A percentile compares a stretch with the other conserved stretches of the same genome.
Evolutionary conservation across 257 asterid genomes (phyloP).

Genomic region (Lavandula angustifolia): DNA sequence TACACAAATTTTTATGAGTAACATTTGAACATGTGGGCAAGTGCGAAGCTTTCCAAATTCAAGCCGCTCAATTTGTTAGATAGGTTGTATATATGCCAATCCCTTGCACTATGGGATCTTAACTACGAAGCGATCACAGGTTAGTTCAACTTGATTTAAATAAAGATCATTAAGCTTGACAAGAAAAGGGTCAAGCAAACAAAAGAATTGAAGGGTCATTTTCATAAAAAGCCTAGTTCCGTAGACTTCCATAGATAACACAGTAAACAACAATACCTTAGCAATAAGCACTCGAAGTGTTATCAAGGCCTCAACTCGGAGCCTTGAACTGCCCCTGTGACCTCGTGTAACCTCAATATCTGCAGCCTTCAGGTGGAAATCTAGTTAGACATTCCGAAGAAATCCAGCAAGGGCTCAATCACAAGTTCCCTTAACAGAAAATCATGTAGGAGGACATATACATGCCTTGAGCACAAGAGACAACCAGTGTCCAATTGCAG

Average conservation of each 20-base stretch:
- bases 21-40: neutral
- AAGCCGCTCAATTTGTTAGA: neutral
- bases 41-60: neutral
- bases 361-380: constrained; percentile 74
- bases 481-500: constrained; percentile 96
- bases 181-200: constrained; percentile 23
- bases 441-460: constrained; percentile 29
- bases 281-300: constrained; percentile 84
- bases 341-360: constrained; percentile 85
- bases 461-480: constrained; percentile 93
- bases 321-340: constrained; percentile 81
- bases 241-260: constrained; percentile 3
- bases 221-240: constrained; percentile 11
- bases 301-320: constrained; percentile 78
- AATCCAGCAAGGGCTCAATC: constrained; percentile 13
- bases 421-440: constrained; percentile 14
- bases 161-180: constrained; percentile 9
- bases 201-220: constrained; percentile 9
- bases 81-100: neutral
- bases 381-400: constrained; percentile 38
- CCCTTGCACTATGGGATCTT: neutral
- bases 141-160: neutral
- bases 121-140: neutral
- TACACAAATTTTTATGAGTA: neutral
- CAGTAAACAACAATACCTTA: constrained; percentile 54